Evolutionary conservation across 2,329 filamentous ascomycete species (phyloP).

Genomic region (Elsinoe australis): DNA sequence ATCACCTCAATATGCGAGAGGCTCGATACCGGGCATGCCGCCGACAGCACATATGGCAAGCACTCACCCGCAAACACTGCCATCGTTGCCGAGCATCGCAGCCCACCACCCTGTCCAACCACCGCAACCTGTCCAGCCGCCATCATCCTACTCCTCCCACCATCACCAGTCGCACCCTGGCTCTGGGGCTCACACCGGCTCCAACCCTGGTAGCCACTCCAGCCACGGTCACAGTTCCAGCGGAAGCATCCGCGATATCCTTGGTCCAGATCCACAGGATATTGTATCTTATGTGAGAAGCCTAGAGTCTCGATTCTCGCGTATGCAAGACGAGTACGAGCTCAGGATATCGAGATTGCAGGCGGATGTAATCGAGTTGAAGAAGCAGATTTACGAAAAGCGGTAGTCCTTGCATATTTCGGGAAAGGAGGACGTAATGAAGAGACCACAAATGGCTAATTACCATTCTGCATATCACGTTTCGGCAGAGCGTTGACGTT

Average conservation of each 20-base stretch:
- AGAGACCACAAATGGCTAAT: too few species aligned
- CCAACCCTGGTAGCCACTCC: slow-evolving; percentile 46
- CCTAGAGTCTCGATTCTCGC: slow-evolving; percentile 50
- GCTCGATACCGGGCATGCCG: slow-evolving; percentile 50
- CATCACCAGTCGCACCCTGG: slow-evolving; percentile 18
- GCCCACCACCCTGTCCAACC: slow-evolving; percentile 24
- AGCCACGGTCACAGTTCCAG: slow-evolving; percentile 49
- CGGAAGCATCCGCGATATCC: slow-evolving; percentile 60
- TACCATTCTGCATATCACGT: too few species aligned
- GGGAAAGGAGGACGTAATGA: background rate
- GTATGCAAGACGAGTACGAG: slow-evolving; percentile 43
- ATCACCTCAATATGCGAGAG: slow-evolving; percentile 55
- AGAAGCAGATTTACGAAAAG: slow-evolving; percentile 20
- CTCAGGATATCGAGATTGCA: slow-evolving; percentile 38
- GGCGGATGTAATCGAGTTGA: slow-evolving; percentile 36
- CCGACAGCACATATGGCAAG: slow-evolving; percentile 40
- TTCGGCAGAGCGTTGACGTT: too few species aligned
- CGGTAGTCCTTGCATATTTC: background rate
- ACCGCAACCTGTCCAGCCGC: slow-evolving; percentile 21
- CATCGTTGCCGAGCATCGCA: slow-evolving; percentile 36
- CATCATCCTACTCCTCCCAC: slow-evolving; percentile 10
- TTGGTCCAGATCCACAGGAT: slow-evolving; percentile 41
- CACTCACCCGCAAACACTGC: slow-evolving; percentile 29
- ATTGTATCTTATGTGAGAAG: slow-evolving; percentile 66
- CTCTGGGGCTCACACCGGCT: slow-evolving; percentile 31